Evolutionary conservation across 208 protist species (phyloP), one percentile per base, ranked within the genome.

Genomic region (Sergeia podlipaevii): DNA sequence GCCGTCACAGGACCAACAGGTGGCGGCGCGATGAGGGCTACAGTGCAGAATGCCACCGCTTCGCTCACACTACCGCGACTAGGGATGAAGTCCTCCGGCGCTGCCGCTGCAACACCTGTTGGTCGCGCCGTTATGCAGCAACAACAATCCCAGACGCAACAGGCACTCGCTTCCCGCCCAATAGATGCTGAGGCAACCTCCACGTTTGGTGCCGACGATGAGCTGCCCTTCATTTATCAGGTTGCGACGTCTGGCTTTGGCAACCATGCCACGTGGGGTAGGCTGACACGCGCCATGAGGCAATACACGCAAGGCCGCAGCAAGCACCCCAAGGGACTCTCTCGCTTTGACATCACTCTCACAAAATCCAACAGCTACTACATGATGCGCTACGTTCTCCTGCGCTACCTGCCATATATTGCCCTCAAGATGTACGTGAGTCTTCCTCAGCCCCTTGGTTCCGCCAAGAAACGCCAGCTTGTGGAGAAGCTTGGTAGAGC

Each of bases 141-240:
- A 1, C 34, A 30, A 13, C 38, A 60, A 27, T 13, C 39, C 8
- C 18, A 2, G 41, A 17, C 18, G 4, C 1, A 18, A 3, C 52
- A 34, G 15, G 43, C 44, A 13, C 27, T 33, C 43, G 54, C 13
- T 27, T n/a, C 38, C 41, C 1, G 4, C 13, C 39, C 53, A 18
- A 24, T 60, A n/a, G 53, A 15, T n/a, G 18, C 30, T 36, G 30
- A 29, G 4, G 43, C 52, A 6, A 15, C 23, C 43, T 33, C 36
- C 36, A 37, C 26, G 43, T 18, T 45, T 11, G 42, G 13, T 29
- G 30, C 5, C 62, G 36, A 29, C 52, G 10, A 20, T 67, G 36
- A 8, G 18, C 36, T 77, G n/a, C 74, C 68, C 3, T 69, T 88
- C 52, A 71, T 93, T 36, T 89, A 82, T 64, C 85, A 93, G 23